Base-by-base conservation (phyloP, 805 yeast species). In the Zygoascus biomembranicola region DNA sequence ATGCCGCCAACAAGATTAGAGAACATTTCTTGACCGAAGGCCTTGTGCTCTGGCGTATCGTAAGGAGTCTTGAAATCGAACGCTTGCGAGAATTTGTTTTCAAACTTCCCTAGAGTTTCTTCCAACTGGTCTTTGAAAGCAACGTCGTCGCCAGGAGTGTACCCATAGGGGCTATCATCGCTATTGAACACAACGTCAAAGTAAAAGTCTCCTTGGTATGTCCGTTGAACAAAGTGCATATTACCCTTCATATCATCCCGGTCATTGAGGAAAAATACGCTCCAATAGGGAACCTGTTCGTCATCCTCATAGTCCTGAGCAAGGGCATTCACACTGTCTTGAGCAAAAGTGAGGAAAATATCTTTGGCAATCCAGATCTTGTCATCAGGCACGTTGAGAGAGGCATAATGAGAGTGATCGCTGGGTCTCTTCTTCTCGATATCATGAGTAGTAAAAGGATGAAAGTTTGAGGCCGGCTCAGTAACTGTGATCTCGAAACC, bases 1-100 rank as follows among this genome's bases (percentile, higher is more conserved):
- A 94, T 77, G 13, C 98, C 98, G 19, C 97, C 99, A 53, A 87
- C 66, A 45, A 94, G 73, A 53, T 90, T 92, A 0, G 97, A 85
- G 9, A 92, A 64, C 43, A 89, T 73, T 60, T 87, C 90, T 61
- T 86, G 76, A 1, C 90, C 96, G 70, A 94, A 90, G 8, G 61
- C 59, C 31, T 66, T 62, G 61, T 82, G 75, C 53, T 47, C 66
- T 31, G 47, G 65, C 8, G 66, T 62, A 48, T 76, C 69, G 63
- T 79, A 86, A 2, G 90, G 92, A 0, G 76, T 68, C 13, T 70
- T 66, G 9, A 85, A 69, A 14, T 77, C 70, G 62, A 82, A 85
- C 11, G 73, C 69, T 8, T 62, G 53, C 2, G 68, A 59, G 60
- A 88, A 90, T 59, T 79, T 81, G 1, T 61, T 57, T 57, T 83